Percentiles rank a stretch among this genome's conserved stretches.
Evolutionary conservation across 202 grass and related monocot species (phyloP).

Genomic region (Brachypodium distachyon): DNA sequence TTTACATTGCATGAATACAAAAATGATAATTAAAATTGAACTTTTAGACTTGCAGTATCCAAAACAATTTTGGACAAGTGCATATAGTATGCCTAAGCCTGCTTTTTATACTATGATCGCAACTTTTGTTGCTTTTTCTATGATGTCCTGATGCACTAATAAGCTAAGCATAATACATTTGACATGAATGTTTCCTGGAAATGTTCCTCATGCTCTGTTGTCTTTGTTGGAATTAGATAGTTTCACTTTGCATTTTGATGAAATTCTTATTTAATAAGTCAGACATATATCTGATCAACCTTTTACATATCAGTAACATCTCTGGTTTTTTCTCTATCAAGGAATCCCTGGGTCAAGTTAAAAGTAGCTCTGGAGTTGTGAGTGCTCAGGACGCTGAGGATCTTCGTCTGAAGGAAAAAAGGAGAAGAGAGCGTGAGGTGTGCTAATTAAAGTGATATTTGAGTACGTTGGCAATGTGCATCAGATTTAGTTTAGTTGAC

Average conservation of each 20-base stretch:
- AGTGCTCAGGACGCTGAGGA: slow-evolving; percentile 88
- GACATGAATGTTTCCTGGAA: not conserved
- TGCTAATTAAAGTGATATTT: slow-evolving; percentile 4
- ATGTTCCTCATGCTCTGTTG: not conserved
- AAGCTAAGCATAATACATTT: not conserved
- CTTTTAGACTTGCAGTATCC: too few relatives aligned
- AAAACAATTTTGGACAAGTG: not conserved
- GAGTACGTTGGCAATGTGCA: not conserved
- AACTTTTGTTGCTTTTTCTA: not conserved
- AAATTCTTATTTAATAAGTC: not conserved
- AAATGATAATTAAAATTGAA: too few relatives aligned
- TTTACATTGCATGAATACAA: too few relatives aligned
- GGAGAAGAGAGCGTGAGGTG: slow-evolving; percentile 72
- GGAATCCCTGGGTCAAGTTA: slow-evolving; percentile 50
- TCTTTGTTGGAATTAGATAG: not conserved
- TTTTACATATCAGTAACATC: slow-evolving; percentile 6
- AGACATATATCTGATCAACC: not conserved
- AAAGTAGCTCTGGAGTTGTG: slow-evolving; percentile 38
- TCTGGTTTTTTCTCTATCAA: slow-evolving; percentile 25
- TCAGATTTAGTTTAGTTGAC: slow-evolving; percentile 3
- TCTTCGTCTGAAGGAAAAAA: slow-evolving; percentile 79
- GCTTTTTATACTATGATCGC: not conserved
- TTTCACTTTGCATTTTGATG: not conserved
- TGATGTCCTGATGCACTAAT: not conserved
- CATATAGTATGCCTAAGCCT: not conserved